Base-by-base conservation (phyloP, 306 rosid species). In the Betula pendula region DNA sequence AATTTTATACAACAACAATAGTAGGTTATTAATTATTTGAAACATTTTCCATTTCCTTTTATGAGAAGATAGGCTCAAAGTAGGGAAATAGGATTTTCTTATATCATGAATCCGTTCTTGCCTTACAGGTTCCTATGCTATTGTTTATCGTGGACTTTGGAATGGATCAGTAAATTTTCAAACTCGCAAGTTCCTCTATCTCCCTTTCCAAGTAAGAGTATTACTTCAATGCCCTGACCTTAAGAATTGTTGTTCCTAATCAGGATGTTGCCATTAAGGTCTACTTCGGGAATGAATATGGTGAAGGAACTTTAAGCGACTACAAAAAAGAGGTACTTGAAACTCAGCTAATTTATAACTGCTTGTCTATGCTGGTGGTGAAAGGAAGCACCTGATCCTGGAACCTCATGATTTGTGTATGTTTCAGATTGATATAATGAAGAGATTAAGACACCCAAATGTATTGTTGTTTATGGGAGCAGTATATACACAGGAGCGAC, bases 391-490 rank as follows among this genome's bases (percentile, higher is more conserved):
- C 81, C 49, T 62, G 65, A 71, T 68, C 50, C 43, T 62, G 24
- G 48, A 62, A 52, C 76, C 77, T 77, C 69, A 29, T 29, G 33
- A 38, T 79, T 24, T 73, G 48, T 52, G 45, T 72, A 11, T 68
- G 40, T 75, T 67, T 84, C 82, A 93, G 94, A 85, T 90, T 86
- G 85, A 85, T 85, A 93, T 93, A 86, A 90, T 89, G 97, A 90
- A 88, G 88, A 87, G 93, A 83, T 79, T 88, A 80, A 84, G 97
- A 73, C 97, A 90, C 83, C 96, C 97, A 53, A 90, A 93, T 84
- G 94, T 90, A 22, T 75, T 93, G 82, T 79, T 93, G 69, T 93
- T 90, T 80, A 86, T 93, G 94, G 97, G 97, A 79, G 96, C 96
- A 42, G 89, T 88, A 51, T 90, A 79, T 81, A 82, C 96, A 47